Conservation (phyloP, 768 basidiomycete genomes). For the Lactarius hengduanensis region DNA sequence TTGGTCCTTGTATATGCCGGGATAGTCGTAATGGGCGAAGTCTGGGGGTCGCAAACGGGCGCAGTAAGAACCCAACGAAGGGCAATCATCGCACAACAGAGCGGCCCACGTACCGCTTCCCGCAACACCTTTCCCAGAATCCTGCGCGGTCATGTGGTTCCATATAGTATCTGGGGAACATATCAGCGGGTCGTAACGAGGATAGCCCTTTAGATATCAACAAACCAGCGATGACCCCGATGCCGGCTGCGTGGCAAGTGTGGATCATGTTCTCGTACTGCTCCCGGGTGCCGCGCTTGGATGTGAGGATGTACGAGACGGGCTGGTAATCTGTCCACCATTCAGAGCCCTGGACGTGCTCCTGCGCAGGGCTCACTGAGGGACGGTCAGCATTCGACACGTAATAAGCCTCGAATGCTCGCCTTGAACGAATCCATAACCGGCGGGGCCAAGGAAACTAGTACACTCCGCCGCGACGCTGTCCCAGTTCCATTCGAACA, state of each 20-base stretch:
- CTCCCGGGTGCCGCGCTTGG: constrained; percentile 58
- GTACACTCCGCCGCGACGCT: constrained; percentile 63
- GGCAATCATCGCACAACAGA: neutral
- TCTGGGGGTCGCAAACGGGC: constrained; percentile 16
- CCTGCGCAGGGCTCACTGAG: constrained; percentile 50
- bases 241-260: constrained; percentile 42
- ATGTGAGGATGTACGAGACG: constrained; percentile 62
- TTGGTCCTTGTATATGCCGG: constrained; percentile 35
- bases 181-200: constrained; percentile 34
- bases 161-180: constrained; percentile 46
- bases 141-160: constrained; percentile 62
- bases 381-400: neutral
- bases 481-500: constrained; percentile 64
- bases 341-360: constrained; percentile 55
- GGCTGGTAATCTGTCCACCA: constrained; percentile 80
- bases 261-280: constrained; percentile 47
- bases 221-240: constrained; percentile 41
- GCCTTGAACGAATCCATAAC: constrained; percentile 68
- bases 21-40: constrained; percentile 51
- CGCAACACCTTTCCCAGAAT: constrained; percentile 39
- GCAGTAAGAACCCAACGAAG: neutral
- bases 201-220: neutral
- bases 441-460: constrained; percentile 60
- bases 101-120: constrained; percentile 16
- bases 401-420: neutral